Evolutionary conservation across 306 rosid genomes (phyloP), one percentile per base, ranked within the genome.

Genomic region (Cucurbita argyrosperma): DNA sequence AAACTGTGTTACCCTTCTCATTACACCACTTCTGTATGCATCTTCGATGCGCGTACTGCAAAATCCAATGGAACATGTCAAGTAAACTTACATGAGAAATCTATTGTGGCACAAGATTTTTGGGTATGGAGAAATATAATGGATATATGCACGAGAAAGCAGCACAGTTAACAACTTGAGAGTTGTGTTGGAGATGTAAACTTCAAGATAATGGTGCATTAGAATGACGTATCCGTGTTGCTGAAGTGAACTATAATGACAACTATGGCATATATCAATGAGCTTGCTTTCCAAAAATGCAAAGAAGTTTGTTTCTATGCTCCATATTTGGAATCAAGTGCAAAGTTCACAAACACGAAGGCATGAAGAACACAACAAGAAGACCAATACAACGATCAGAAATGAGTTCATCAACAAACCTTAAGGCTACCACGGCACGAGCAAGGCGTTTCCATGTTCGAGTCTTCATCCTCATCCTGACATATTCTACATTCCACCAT

Each of bases 21-120:
- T 95, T 85, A 70, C 99, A 95, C 99, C 99, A 95, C 76, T 87
- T 80, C 70, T 95, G 99, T 76, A 95, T 79, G 67, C 99, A 95
- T 80, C 84, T 85, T 40, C 97, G 87, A 85, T 95, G 99, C 5
- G 97, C 99, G 6, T 89, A 95, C 99, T 95, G 89, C 88, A 84
- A 84, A 80, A 73, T 18, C 56, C 39, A 47, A 69, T 38, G 10
- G 42, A 46, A 67, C 39, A 46, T 67, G 73, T 45, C 57, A 47
- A 23, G 43, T 23, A 5, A 68, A 21, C 72, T 19, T 66, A 43
- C 39, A 67, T 43, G 3, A 45, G 30, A 19, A 19, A 67, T 10
- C 55, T 19, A 21, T 19, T 3, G 18, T 46, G 56, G 56, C 53
- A 46, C 18, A 21, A 45, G 5, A 45, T 43, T 10, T 40, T 43